Evolutionary conservation across 345 rosid species (phyloP), one percentile per base, ranked within the genome.

Genomic region (Murraya koenigii): DNA sequence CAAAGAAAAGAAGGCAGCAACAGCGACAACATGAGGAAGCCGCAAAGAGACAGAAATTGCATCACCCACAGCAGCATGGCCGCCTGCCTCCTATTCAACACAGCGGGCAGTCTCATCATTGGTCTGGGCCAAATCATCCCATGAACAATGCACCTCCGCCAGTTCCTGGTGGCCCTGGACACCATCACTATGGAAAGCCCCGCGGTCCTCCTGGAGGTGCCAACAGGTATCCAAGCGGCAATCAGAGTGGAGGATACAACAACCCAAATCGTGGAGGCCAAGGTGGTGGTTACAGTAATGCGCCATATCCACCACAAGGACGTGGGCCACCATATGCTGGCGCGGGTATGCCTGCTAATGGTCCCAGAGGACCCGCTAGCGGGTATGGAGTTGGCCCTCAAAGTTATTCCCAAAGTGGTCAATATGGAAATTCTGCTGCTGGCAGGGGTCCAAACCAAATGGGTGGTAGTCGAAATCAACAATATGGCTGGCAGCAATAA

Each of bases 1-100:
- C 99, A 41, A 96, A 92, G 94, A 96, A 92, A 80, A 94, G 91
- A 87, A 85, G 97, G 62, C 98, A 94, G 88, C 97, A 92, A 80
- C 97, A 91, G 80, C 77, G 97, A 62, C 97, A 94, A 75, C 91
- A 95, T 8, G 98, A 93, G 76, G 99, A 95, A 86, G 90, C 89
- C 30, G 93, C 99, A 8, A 95, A 91, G 70, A 89, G 95, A 39
- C 99, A 96, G 89, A 96, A 91, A 82, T 82, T 86, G 36, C 97
- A 91, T 82, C 98, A 93, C 72, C 92, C 93, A 14, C 90, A 88
- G 70, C 98, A 87, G 72, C 97, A 93, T 54, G 65, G 86, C 66
- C 93, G 95, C 64, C 92, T 95, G 49, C 92, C 93, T 19, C 97
- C 98, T 22, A 86, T 87, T 80, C 98, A 92, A 80, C 98, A 93